phyloP scores from a whole-genome alignment of 1,139 yeast species.

The Suhomyces chickasaworum region DNA sequence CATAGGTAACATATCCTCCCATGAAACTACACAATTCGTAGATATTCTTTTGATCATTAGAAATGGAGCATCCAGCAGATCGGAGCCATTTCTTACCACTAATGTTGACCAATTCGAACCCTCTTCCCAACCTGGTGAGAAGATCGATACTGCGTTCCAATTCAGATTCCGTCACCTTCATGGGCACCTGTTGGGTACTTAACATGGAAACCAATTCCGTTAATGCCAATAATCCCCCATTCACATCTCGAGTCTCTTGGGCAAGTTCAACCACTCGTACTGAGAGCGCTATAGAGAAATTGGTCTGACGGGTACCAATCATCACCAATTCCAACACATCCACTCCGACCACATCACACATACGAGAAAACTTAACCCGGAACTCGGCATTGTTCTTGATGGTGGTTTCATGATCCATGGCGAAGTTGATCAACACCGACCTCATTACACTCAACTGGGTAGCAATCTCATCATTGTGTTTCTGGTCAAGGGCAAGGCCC shows the following conservation, averaged over 20 bases:
- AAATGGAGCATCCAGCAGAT: constrained; percentile 36
- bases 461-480: constrained; percentile 53
- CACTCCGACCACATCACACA: constrained; percentile 80
- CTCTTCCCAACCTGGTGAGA: constrained; percentile 42
- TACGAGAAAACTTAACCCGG: constrained; percentile 67
- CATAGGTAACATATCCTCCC: constrained; percentile 64
- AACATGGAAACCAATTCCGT: constrained; percentile 51
- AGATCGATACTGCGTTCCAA: constrained; percentile 55
- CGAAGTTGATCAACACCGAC: constrained; percentile 61
- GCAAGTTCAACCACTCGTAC: constrained; percentile 77
- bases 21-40: constrained; percentile 72
- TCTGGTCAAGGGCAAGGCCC: constrained; percentile 29
- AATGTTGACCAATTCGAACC: constrained; percentile 38
- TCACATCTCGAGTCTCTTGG: constrained; percentile 64
- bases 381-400: constrained; percentile 65
- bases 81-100: constrained; percentile 45
- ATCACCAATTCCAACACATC: constrained; percentile 68
- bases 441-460: constrained; percentile 64
- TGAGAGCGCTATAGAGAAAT: constrained; percentile 64
- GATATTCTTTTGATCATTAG: constrained; percentile 65
- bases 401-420: constrained; percentile 62
- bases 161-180: constrained; percentile 47
- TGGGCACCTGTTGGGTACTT: constrained; percentile 30
- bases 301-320: constrained; percentile 30
- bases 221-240: constrained; percentile 77